Base-by-base conservation (phyloP, 1,284 basidiomycete species). In the Termitomyces sp. region DNA sequence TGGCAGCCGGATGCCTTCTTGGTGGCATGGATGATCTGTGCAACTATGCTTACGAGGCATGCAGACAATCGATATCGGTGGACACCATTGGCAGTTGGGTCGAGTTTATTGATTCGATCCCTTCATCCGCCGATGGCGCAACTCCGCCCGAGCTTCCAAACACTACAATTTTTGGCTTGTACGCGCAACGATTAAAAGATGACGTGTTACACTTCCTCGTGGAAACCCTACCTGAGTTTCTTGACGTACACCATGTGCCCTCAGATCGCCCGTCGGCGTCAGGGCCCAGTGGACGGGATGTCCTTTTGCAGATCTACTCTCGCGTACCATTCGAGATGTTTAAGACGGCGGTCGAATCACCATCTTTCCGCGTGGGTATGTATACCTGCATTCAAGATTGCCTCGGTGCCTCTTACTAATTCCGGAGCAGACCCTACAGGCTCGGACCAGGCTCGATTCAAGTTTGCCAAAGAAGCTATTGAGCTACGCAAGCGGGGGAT, bases 381-480 rank as follows among this genome's bases (percentile, higher is more conserved):
- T 71, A n/a, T n/a, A 39, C 37, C 38, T 54, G 37, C 8, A 19
- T 24, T 9, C 35, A 51, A 56, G 41, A 40, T 50, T 44, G n/a
- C 46, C 52, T 55, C 51, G 46, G 47, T 54, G 43, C 41, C 28
- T 55, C 35, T 58, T 33, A 24, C 56, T 48, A 37, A 58, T 50
- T 31, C 26, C 30, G 54, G 50, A 58, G 14, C 46, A 61, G 60
- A 61, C 52, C 28, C 54, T 54, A 63, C 62, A 87, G 88, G 86
- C 40, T 81, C 87, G 55, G 88, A 89, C 69, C 91, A 93, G 66
- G 80, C 83, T 55, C 84, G 91, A 46, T 94, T 93, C 73, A 87
- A 86, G 63, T 94, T 93, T 68, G 89, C 91, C 10, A 93, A 93
- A 70, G 88, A 91, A 58, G 88, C 84, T 9, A 88, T 93, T 64